Base-by-base conservation (phyloP, 371 early-diverging fungal genomes). In the Sporodiniella umbellata region DNA sequence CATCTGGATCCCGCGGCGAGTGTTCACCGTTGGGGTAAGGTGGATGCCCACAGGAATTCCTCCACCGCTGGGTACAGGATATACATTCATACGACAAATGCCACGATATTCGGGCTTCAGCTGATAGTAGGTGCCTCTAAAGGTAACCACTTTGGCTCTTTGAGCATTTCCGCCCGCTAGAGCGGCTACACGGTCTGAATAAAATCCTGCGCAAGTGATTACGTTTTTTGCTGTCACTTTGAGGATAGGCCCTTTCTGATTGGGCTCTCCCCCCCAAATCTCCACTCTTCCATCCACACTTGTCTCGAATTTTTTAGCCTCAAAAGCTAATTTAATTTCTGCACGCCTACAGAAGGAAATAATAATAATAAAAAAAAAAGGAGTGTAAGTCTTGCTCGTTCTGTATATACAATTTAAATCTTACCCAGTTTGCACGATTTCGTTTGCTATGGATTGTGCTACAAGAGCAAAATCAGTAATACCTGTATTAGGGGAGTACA, bases 31-130 rank as follows among this genome's bases (percentile, higher is more conserved):
- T 4, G 75, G 75, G 1, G 75, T 69, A 26, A 75, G 62, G 30
- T 75, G 75, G 17, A 69, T 68, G 44, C 75, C 75, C 1, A 75
- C 75, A 15, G 75, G 72, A 33, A 75, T 75, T 31, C 75, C 75
- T 10, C 72, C 71, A 42, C 69, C 67, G 8, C 67, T 75, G 14
- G 75, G 75, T 2, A 74, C 68, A 28, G 75, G 75, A 37, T 75
- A 75, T 45, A 75, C 65, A 45, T 75, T 75, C 53, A 67, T 69
- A 24, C 60, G 56, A 19, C 72, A 72, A 18, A 69, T 51, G 18
- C 53, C 63, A 28, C 66, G 64, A 31, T 69, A 63, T 45, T 72
- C 66, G 8, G 69, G 57, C 38, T 75, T 75, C 4, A 75, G 30
- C 43, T 75, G 75, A 48, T 75, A 75, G 19, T 75, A 75, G 2